A percentile compares a stretch with the other conserved stretches of the same genome.
Conservation (phyloP, 2,329 filamentous ascomycete genomes). For the Ophiocordyceps camponoti-saundersi region DNA sequence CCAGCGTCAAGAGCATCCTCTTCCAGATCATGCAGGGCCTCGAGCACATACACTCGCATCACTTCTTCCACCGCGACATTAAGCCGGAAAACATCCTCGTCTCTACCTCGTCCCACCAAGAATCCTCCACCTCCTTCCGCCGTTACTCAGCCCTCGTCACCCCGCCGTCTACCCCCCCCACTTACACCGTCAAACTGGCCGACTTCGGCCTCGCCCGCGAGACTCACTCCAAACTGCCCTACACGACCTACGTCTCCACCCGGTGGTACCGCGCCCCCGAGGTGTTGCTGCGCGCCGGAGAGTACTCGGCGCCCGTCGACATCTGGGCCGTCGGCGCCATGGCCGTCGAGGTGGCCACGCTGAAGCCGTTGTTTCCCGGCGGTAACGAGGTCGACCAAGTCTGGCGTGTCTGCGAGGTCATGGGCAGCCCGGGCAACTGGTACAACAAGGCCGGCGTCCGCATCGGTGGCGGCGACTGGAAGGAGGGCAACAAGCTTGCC, state of each 20-base stretch:
- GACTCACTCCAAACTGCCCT: conserved; percentile 88
- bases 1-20: conserved; percentile 91
- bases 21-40: conserved; percentile 94
- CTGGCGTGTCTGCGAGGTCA: conserved; percentile 97
- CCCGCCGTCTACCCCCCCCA: conserved; percentile 81
- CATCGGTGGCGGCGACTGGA: conserved; percentile 94
- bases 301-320: conserved; percentile 94
- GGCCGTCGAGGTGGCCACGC: conserved; percentile 91
- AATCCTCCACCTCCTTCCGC: conserved; percentile 71
- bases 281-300: conserved; percentile 79
- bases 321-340: conserved; percentile 98
- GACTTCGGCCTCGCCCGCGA: conserved; percentile 96
- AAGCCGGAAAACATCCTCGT: conserved; percentile 36
- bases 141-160: conserved; percentile 88
- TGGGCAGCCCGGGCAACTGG: conserved; percentile 98
- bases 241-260: conserved; percentile 96
- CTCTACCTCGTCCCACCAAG: conserved; percentile 72
- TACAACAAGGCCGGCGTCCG: conserved; percentile 77
- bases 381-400: conserved; percentile 98
- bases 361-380: conserved; percentile 93
- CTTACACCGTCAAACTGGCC: conserved; percentile 94
- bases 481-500: conserved; percentile 78
- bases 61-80: conserved; percentile 93
- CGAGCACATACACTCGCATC: conserved; percentile 91
- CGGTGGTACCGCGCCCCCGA: conserved; percentile 96